phyloP scores from a whole-genome alignment of 228 moss, liverwort and hornwort genomes.

The Sphagnum magellanicum region DNA sequence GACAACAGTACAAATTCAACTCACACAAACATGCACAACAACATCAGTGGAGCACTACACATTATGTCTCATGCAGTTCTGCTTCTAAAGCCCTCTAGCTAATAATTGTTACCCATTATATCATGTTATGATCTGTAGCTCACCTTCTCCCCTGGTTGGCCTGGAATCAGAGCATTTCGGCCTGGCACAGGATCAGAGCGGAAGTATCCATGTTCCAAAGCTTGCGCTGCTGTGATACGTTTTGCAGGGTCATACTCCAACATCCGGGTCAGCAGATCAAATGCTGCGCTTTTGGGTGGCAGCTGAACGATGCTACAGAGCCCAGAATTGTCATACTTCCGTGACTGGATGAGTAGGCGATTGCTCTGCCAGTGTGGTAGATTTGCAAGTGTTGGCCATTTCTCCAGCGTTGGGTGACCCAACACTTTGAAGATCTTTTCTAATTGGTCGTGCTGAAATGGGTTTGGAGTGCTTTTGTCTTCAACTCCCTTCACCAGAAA shows the following conservation, averaged over 20 bases:
- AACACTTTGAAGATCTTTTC: constrained; percentile 98
- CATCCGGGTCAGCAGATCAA: constrained; percentile 89
- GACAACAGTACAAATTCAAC: background rate
- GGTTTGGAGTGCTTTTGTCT: constrained; percentile 87
- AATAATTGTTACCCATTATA: too few species aligned
- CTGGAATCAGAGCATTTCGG: constrained; percentile 85
- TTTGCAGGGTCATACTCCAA: constrained; percentile 94
- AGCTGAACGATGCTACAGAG: constrained; percentile 77
- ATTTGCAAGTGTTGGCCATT: constrained; percentile 81
- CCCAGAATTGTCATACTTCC: constrained; percentile 92
- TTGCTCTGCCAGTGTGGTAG: constrained; percentile 77
- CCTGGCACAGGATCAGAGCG: constrained; percentile 88
- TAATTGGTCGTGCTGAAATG: constrained; percentile 91
- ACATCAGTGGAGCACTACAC: too few species aligned
- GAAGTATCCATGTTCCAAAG: constrained; percentile 94
- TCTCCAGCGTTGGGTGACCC: constrained; percentile 87
- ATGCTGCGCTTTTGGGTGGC: constrained; percentile 64
- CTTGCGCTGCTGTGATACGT: constrained; percentile 93
- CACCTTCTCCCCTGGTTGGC: constrained; percentile 77
- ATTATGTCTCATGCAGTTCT: too few species aligned
- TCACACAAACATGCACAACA: too few species aligned
- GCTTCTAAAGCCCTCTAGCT: too few species aligned
- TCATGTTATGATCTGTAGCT: background rate
- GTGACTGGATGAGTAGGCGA: constrained; percentile 67
- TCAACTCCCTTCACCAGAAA: constrained; percentile 60